Base-by-base conservation (phyloP, 2,329 filamentous ascomycete genomes). In the Aspergillus nomiae region DNA sequence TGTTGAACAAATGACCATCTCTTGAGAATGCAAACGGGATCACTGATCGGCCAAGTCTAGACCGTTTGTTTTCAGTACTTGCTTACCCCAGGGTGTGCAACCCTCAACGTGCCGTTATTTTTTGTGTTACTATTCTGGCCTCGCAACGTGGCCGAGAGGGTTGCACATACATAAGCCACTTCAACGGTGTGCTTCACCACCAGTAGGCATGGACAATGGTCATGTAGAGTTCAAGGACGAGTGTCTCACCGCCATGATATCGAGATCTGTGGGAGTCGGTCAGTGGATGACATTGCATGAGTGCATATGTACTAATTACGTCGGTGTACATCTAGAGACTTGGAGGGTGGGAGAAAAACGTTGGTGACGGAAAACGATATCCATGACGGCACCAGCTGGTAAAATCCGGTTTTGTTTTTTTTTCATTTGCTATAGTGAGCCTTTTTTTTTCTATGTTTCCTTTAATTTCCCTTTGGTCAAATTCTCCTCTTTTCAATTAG, bases 181-280 rank as follows among this genome's bases (percentile, higher is more conserved):
- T 34, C 24, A 61, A 54, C 48, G 53, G 60, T 46, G 60, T 46
- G 55, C 28, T 45, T n/a, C 56, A 38, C 38, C 36, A 48, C 50
- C 41, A 61, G 26, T 60, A 32, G 45, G 59, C 54, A 34, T 54
- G 12, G 50, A 12, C 19, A 54, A 30, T 12, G 21, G 7, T 54
- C 30, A 32, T 34, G 50, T 34, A 54, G 19, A 34, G 24, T 38
- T 55, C 14, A 14, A 28, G 26, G 3, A 55, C 6, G 51, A n/a
- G 32, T 55, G 32, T 24, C 51, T 67, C 65, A 69, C 67, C 66
- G 63, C 67, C 64, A 67, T 53, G 56, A 58, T 63, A 51, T 63
- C 60, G 63, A 60, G 38, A 50, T 41, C 30, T 26, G 38, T 59
- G 50, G 41, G 26, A 51, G 61, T 59, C 56, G 56, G 50, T 59